A percentile compares a stretch with the other conserved stretches of the same genome.
Evolutionary conservation across 441 rosid genomes (phyloP).

Genomic region (Omphalea diandra): DNA sequence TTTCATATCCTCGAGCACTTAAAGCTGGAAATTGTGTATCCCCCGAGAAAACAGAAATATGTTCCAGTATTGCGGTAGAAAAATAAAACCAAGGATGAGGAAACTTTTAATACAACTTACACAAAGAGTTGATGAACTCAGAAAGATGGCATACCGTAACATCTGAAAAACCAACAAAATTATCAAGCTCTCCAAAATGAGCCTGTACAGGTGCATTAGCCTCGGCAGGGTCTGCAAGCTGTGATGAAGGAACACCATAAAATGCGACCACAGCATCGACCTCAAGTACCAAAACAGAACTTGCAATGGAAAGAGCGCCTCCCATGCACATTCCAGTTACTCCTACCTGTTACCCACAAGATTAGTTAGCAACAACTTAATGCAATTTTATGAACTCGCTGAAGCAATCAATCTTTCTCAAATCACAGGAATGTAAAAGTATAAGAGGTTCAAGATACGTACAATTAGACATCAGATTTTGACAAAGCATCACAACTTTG

Average conservation of each 20-base stretch:
- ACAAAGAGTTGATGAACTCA: background rate
- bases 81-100: background rate
- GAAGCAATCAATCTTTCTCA: conserved; percentile 1
- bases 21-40: background rate
- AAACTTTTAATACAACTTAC: background rate
- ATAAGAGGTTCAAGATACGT: background rate
- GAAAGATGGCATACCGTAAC: conserved; percentile 48
- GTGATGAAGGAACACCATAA: conserved; percentile 79
- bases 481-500: background rate
- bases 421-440: background rate
- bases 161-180: conserved; percentile 78
- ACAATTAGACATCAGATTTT: background rate
- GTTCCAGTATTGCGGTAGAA: background rate
- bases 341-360: conserved; percentile 56
- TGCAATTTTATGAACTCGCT: background rate
- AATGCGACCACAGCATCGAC: conserved; percentile 90
- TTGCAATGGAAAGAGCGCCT: conserved; percentile 86
- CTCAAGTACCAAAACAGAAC: conserved; percentile 82
- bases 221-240: conserved; percentile 78
- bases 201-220: conserved; percentile 91
- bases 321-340: conserved; percentile 98
- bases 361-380: background rate
- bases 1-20: background rate
- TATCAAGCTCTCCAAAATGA: conserved; percentile 95
- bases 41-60: background rate